phyloP scores from a whole-genome alignment of 148 eudicot species.

The Silene latifolia region DNA sequence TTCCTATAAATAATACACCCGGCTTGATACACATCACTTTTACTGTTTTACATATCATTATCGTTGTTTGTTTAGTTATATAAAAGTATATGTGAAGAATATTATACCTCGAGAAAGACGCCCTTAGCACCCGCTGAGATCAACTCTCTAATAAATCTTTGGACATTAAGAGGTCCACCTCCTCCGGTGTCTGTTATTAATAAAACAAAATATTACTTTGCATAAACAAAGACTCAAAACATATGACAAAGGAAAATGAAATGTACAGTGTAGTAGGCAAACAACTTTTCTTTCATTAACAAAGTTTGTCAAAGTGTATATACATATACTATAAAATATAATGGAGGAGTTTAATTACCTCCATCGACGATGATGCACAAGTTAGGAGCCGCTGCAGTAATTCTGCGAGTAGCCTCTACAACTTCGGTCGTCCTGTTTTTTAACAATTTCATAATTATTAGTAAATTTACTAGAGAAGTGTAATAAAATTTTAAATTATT shows the following conservation, averaged over 20 bases:
- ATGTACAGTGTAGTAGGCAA: neutral
- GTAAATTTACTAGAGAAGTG: too few relatives aligned
- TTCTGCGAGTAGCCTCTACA: slow-evolving; percentile 16
- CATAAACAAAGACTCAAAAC: too few relatives aligned
- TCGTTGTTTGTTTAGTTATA: neutral
- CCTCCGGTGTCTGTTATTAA: slow-evolving; percentile 28
- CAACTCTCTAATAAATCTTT: slow-evolving; percentile 9
- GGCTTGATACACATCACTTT: too few relatives aligned
- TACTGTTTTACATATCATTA: too few relatives aligned
- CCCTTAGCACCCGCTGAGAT: slow-evolving; percentile 31
- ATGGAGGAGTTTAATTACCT: slow-evolving; percentile 1
- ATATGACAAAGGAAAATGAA: too few relatives aligned
- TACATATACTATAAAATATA: neutral
- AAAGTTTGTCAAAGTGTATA: neutral
- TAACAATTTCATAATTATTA: too few relatives aligned
- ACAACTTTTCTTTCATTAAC: neutral
- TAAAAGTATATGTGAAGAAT: neutral
- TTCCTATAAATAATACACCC: too few relatives aligned
- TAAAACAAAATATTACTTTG: neutral
- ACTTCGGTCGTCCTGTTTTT: slow-evolving; percentile 22
- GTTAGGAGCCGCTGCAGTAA: slow-evolving; percentile 17
- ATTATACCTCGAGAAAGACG: slow-evolving; percentile 28
- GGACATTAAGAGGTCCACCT: slow-evolving; percentile 15
- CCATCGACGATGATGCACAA: slow-evolving; percentile 20
- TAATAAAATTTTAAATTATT: too few relatives aligned